Evolutionary conservation across 768 basidiomycete genomes (phyloP).

Genomic region (Kwoniella pini): DNA sequence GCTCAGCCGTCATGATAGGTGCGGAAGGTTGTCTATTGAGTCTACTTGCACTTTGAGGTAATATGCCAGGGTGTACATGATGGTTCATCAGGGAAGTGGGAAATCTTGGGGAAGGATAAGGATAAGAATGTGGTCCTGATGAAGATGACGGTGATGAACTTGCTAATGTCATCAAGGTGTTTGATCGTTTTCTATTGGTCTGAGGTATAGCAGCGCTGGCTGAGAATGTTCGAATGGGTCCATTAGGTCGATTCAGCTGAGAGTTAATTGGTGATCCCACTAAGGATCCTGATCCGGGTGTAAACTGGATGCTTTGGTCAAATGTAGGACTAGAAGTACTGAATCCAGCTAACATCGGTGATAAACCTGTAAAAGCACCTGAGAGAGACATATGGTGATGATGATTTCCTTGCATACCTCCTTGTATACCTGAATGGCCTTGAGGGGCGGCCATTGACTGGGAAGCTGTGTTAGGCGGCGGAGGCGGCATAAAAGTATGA

Average conservation of each 20-base stretch:
- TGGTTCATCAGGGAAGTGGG: constrained; percentile 9
- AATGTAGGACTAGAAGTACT: constrained; percentile 12
- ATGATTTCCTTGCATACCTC: constrained; percentile 3
- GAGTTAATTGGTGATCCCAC: background rate
- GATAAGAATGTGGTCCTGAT: constrained; percentile 2
- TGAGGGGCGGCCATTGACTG: constrained; percentile 1
- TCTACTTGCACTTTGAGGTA: constrained; percentile 1
- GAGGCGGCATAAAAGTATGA: constrained; percentile 7
- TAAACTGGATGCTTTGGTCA: background rate
- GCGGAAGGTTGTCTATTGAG: constrained; percentile 6
- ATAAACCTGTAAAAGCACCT: constrained; percentile 14
- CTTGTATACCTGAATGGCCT: background rate
- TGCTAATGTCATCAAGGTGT: constrained; percentile 9
- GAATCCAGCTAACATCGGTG: constrained; percentile 22
- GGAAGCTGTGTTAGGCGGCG: constrained; percentile 3
- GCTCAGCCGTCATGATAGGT: constrained; percentile 2
- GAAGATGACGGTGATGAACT: constrained; percentile 1
- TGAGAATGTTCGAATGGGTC: constrained; percentile 20
- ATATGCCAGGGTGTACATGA: background rate
- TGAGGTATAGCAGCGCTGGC: constrained; percentile 11
- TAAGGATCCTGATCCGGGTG: background rate
- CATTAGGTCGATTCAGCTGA: constrained; percentile 12
- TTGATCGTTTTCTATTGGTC: constrained; percentile 10
- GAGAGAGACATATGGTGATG: background rate
- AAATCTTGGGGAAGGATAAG: constrained; percentile 17